Conservation (phyloP, 176 grass and related monocot species). For the Melocanna baccifera region DNA sequence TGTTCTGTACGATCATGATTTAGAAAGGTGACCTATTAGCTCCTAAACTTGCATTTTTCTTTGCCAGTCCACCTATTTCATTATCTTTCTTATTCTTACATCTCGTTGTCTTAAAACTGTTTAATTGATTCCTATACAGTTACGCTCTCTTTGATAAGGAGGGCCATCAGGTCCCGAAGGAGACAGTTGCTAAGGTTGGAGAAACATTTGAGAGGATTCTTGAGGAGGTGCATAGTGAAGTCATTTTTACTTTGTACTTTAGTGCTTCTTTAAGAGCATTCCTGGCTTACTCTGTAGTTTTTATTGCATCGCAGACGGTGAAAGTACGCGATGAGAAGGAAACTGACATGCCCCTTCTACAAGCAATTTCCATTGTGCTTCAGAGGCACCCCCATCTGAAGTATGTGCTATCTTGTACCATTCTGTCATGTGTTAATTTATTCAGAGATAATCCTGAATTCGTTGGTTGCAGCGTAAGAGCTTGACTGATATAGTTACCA, state of each 20-base stretch:
- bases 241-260: not conserved
- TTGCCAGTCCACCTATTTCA: not conserved
- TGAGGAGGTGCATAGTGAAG: conserved; percentile 53
- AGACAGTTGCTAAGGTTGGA: conserved; percentile 72
- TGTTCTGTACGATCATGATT: conserved; percentile 88
- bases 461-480: not conserved
- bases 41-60: not conserved
- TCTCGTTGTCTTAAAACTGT: not conserved
- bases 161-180: conserved; percentile 60
- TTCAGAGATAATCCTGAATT: not conserved
- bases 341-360: conserved; percentile 71
- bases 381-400: conserved; percentile 73
- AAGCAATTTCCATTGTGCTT: conserved; percentile 90
- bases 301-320: conserved; percentile 40
- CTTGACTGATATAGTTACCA: conserved; percentile 19
- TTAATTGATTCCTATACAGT: conserved; percentile 31
- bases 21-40: conserved; percentile 58
- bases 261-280: not conserved
- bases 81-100: not conserved
- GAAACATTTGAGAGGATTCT: conserved; percentile 79
- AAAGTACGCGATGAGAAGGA: conserved; percentile 76
- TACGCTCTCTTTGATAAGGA: conserved; percentile 85
- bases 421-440: not conserved
- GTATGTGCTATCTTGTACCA: conserved; percentile 34
- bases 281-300: not conserved